Base-by-base conservation (phyloP, 345 rosid genomes). In the Cardamine occulta region DNA sequence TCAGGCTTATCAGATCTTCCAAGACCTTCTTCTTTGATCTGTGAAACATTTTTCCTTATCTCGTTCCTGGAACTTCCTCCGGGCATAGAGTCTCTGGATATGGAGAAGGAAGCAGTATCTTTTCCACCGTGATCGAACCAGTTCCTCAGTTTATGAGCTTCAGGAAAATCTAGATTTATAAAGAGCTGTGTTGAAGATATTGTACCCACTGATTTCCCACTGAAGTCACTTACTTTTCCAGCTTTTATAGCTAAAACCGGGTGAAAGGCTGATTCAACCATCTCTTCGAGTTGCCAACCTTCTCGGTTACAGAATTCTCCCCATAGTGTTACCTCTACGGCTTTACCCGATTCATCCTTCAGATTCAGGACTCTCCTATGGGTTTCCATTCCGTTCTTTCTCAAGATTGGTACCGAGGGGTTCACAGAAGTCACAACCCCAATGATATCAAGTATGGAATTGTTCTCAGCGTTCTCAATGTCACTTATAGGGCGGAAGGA, bases 351-450 rank as follows among this genome's bases (percentile, higher is more conserved):
- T 70, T 84, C 84, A 84, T 91, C 97, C 85, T 88, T 93, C 63
- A 93, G 79, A 82, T 83, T 88, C 79, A 93, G 75, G 82, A 75
- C 73, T 77, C 93, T 84, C 88, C 93, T 85, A 84, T 91, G 97
- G 48, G 98, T 93, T 87, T 93, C 98, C 96, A 88, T 85, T 23
- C 97, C 98, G 72, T 93, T 93, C 86, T 93, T 93, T 78, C 93
- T 91, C 84, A 88, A 59, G 70, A 89, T 87, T 45, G 97, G 86
- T 65, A 93, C 89, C 1, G 95, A 86, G 49, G 95, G 95, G 67
- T 89, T 89, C 64, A 91, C 89, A 60, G 89, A 85, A 77, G 79
- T 82, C 76, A 90, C 97, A 48, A 89, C 75, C 61, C 92, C 96
- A 74, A 91, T 85, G 56, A 88, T 77, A 86, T 91, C 98, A 48